Percentiles rank a stretch among this genome's conserved stretches.
phyloP scores from a whole-genome alignment of 768 basidiomycete species.

The Phylloporus rhodoxanthus region DNA sequence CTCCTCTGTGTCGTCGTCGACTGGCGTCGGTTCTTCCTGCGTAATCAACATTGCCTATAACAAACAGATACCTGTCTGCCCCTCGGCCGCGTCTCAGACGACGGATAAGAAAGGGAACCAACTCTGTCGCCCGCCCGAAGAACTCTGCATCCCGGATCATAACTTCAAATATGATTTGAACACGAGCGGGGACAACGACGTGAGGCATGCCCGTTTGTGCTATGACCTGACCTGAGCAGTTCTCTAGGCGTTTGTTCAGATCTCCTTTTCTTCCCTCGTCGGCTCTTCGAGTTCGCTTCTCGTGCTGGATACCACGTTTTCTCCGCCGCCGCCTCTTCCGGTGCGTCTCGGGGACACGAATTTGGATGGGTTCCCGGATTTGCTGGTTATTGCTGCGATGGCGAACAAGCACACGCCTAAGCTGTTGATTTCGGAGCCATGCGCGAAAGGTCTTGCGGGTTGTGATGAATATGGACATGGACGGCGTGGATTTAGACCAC shows the following conservation, averaged over 20 bases:
- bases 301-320: constrained; percentile 60
- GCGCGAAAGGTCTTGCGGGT: constrained; percentile 49
- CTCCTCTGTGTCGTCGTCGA: constrained; percentile 54
- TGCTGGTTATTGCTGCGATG: constrained; percentile 54
- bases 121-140: constrained; percentile 67
- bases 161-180: constrained; percentile 73
- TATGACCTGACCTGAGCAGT: neutral
- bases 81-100: constrained; percentile 45
- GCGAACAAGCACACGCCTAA: constrained; percentile 47
- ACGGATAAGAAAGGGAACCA: constrained; percentile 43
- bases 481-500: constrained; percentile 59
- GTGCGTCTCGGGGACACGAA: constrained; percentile 85
- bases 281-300: constrained; percentile 52
- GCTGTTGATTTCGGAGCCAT: constrained; percentile 60
- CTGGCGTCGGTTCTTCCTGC: constrained; percentile 73
- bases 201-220: constrained; percentile 23
- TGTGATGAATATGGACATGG: constrained; percentile 47
- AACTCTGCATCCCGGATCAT: constrained; percentile 78
- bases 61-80: constrained; percentile 79
- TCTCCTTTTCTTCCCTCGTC: constrained; percentile 60
- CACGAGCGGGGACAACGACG: constrained; percentile 44
- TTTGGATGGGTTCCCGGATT: constrained; percentile 90
- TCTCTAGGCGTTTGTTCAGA: constrained; percentile 57
- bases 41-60: constrained; percentile 91
- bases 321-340: constrained; percentile 66